phyloP scores from a whole-genome alignment of 345 rosid species.

The Erysimum cheiranthoides region DNA sequence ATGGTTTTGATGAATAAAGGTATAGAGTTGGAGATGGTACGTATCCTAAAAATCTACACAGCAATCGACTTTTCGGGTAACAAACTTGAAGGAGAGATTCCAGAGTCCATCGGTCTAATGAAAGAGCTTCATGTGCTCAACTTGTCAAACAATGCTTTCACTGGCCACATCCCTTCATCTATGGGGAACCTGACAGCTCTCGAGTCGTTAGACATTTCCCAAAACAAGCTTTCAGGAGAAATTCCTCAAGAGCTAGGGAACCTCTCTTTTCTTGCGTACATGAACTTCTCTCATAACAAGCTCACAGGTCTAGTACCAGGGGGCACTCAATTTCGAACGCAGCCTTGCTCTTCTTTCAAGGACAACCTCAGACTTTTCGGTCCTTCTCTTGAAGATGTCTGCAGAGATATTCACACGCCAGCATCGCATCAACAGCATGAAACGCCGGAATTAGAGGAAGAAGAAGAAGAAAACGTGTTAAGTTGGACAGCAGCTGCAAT shows the following conservation, averaged over 20 bases:
- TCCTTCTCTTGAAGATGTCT: neutral
- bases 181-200: slow-evolving; percentile 3
- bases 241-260: slow-evolving; percentile 13
- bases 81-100: slow-evolving; percentile 5
- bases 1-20: neutral
- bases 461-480: neutral
- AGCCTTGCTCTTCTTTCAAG: neutral
- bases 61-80: neutral
- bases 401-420: neutral
- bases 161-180: slow-evolving; percentile 7
- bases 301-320: slow-evolving; percentile 28
- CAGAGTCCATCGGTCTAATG: neutral
- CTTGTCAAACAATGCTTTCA: neutral
- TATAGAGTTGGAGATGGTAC: neutral
- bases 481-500: neutral
- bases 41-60: neutral
- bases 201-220: slow-evolving; percentile 3
- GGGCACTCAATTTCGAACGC: slow-evolving; percentile 37
- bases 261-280: slow-evolving; percentile 7
- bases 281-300: slow-evolving; percentile 31
- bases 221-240: slow-evolving; percentile 8
- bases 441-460: neutral
- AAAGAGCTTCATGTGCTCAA: slow-evolving; percentile 5
- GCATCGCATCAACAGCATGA: neutral
- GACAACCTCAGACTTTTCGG: neutral